A percentile compares a stretch with the other conserved stretches of the same genome.
Conservation (phyloP, 169 alveolate species). For the Perkinsus olseni region DNA sequence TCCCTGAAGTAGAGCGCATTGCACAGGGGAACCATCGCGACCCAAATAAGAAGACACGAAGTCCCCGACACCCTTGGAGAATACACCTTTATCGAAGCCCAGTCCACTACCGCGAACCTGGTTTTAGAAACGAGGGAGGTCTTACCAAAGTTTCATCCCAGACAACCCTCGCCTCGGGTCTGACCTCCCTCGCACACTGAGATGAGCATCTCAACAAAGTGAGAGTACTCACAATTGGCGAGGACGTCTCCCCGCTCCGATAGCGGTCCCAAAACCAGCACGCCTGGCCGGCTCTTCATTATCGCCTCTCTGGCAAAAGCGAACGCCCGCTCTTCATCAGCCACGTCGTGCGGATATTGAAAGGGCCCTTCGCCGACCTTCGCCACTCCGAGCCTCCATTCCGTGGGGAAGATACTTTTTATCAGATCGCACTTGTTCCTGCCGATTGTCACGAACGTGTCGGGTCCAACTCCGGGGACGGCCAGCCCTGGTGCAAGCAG, state of each 20-base stretch:
- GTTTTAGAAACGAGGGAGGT: too few relatives aligned
- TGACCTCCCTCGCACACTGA: neutral
- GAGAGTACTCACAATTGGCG: neutral
- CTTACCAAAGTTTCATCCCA: neutral
- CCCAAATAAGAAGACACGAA: too few relatives aligned
- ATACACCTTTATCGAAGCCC: too few relatives aligned
- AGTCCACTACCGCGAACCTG: too few relatives aligned
- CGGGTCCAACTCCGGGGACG: neutral
- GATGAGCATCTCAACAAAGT: neutral
- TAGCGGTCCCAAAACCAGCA: neutral
- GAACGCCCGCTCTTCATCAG: neutral
- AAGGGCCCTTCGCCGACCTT: neutral
- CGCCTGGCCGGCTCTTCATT: neutral
- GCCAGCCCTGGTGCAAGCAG: neutral
- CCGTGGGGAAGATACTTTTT: neutral
- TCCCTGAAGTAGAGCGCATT: neutral
- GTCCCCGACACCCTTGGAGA: too few relatives aligned
- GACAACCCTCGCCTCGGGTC: neutral
- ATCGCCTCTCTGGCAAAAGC: neutral
- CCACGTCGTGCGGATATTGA: neutral
- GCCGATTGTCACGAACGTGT: neutral
- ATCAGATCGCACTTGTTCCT: neutral
- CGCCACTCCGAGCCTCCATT: neutral
- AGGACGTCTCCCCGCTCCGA: neutral
- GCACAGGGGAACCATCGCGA: too few relatives aligned